Percentiles rank a stretch among this genome's conserved stretches.
Conservation (phyloP, 2,329 filamentous ascomycete species). For the Aspergillus versicolor region DNA sequence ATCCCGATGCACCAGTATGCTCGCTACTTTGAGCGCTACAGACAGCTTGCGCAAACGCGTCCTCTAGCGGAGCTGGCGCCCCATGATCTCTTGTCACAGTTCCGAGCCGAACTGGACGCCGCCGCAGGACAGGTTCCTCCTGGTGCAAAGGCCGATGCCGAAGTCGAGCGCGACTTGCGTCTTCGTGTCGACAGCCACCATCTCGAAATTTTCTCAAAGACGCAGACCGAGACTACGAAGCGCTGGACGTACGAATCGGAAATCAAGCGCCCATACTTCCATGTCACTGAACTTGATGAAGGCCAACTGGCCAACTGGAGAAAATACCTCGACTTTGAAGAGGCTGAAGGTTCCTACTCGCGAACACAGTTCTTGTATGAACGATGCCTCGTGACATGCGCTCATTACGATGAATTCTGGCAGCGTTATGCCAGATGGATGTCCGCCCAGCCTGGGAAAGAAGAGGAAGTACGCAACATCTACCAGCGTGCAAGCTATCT, state of each 20-base stretch:
- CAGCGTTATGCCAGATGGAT: slow-evolving; percentile 97
- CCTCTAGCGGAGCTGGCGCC: slow-evolving; percentile 73
- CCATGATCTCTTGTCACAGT: slow-evolving; percentile 64
- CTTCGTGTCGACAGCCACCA: slow-evolving; percentile 76
- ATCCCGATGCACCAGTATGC: slow-evolving; percentile 96
- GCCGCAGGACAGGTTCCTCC: slow-evolving; percentile 44
- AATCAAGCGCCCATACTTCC: slow-evolving; percentile 95
- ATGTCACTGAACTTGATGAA: slow-evolving; percentile 88
- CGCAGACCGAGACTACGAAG: slow-evolving; percentile 84
- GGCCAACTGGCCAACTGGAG: slow-evolving; percentile 85
- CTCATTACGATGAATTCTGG: slow-evolving; percentile 98
- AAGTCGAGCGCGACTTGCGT: slow-evolving; percentile 80
- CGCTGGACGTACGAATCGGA: slow-evolving; percentile 94
- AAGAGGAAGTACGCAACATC: slow-evolving; percentile 88
- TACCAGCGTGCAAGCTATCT: slow-evolving; percentile 83
- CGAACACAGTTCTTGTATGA: slow-evolving; percentile 86
- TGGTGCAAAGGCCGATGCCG: slow-evolving; percentile 64
- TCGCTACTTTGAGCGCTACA: slow-evolving; percentile 89
- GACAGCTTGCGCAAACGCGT: slow-evolving; percentile 69
- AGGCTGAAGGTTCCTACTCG: slow-evolving; percentile 73
- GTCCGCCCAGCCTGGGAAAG: slow-evolving; percentile 73
- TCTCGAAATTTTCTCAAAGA: slow-evolving; percentile 75
- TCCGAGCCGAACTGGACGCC: slow-evolving; percentile 69
- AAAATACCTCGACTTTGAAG: slow-evolving; percentile 95
- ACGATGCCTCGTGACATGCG: slow-evolving; percentile 86